Evolutionary conservation across 371 early-diverging fungal species (phyloP).

Genomic region (Thermomucor indicae-seudaticae): DNA sequence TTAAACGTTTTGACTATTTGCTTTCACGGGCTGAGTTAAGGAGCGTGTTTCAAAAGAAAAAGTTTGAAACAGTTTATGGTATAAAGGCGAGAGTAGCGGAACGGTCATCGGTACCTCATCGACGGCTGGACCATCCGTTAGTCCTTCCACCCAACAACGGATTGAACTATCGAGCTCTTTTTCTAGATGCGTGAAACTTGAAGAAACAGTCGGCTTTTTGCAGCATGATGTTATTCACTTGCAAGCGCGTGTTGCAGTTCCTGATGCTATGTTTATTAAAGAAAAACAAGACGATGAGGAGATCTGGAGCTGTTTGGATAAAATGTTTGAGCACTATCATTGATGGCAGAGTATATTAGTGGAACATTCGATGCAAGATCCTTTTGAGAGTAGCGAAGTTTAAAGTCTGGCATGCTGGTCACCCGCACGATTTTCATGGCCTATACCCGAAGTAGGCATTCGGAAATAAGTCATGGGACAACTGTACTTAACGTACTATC

Average conservation of each 20-base stretch:
- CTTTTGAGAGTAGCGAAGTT: no score
- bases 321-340: constrained; percentile 9
- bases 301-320: constrained; percentile 5
- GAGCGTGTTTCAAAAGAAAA: no score
- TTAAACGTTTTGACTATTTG: no score
- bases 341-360: constrained; percentile 8
- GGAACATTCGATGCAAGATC: not conserved
- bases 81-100: no score
- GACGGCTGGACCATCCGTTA: constrained; percentile 4
- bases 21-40: no score
- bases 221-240: constrained; percentile 11
- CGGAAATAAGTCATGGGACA: no score
- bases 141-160: not conserved
- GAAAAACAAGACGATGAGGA: constrained; percentile 10
- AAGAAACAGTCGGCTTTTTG: constrained; percentile 9
- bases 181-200: constrained; percentile 13
- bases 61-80: no score
- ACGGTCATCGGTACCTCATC: no score
- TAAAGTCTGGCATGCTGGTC: no score
- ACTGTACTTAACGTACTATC: no score
- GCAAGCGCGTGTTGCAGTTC: constrained; percentile 9
- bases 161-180: constrained; percentile 10
- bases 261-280: constrained; percentile 15
- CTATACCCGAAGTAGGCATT: no score
- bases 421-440: no score